Evolutionary conservation across 1,284 basidiomycete genomes (phyloP).

Genomic region (Fomitopsis betulina): DNA sequence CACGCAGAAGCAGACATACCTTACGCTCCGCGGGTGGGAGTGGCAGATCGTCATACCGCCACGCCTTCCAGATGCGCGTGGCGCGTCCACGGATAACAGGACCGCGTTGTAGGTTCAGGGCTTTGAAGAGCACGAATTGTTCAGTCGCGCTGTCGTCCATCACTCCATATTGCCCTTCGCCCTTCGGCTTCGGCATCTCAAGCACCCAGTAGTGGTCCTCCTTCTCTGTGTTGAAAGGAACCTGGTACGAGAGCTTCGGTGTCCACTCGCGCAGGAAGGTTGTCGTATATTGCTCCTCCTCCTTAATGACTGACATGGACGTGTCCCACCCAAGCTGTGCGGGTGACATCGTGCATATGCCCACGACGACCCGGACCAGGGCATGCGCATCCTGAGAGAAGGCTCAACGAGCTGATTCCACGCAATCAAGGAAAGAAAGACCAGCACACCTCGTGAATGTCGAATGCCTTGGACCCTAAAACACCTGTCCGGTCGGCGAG

Average conservation of each 20-base stretch:
- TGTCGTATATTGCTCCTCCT: neutral
- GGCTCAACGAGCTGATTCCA: neutral
- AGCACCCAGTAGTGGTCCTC: neutral
- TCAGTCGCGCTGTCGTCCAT: neutral
- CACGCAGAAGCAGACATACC: neutral
- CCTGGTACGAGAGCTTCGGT: neutral
- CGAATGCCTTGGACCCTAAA: neutral
- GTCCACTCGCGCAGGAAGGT: neutral
- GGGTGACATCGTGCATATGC: too few species aligned
- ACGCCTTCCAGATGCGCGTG: constrained; percentile 10
- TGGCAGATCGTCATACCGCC: constrained; percentile 5
- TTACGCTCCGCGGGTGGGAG: neutral
- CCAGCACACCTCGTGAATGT: neutral
- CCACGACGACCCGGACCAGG: neutral
- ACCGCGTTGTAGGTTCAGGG: constrained; percentile 1
- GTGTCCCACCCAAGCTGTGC: constrained; percentile 8
- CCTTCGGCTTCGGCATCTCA: neutral
- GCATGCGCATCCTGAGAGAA: neutral
- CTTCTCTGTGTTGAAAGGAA: neutral
- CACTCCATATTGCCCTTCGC: neutral
- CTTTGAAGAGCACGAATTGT: constrained; percentile 4
- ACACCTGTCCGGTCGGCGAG: constrained; percentile 4
- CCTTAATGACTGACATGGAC: constrained; percentile 1
- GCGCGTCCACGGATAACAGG: constrained; percentile 6
- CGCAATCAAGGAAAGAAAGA: too few species aligned